A percentile compares a stretch with the other conserved stretches of the same genome.
These are phyloP conservation scores for Pyrus betulifolia DNA, from an alignment of 306 rosid species.

Conservation along the genomic window DNA sequence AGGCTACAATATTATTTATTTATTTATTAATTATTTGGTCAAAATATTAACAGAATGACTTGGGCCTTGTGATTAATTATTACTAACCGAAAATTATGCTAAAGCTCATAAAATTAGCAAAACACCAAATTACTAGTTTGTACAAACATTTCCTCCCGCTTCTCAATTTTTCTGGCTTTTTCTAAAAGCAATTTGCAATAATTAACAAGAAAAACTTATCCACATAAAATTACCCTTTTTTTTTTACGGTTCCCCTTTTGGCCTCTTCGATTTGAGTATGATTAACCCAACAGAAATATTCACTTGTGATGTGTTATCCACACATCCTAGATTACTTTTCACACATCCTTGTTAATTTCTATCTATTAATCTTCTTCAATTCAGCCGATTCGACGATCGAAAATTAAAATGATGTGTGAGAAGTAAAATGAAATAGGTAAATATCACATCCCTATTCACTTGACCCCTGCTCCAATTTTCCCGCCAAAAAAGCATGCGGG, in stretches of 20 bases:
- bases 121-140: not conserved
- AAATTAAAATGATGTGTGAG: too few relatives aligned
- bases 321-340: too few relatives aligned
- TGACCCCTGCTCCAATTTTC: not conserved
- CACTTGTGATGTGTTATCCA: not conserved
- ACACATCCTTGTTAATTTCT: too few relatives aligned
- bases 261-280: not conserved
- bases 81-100: not conserved
- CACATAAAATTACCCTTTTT: not conserved
- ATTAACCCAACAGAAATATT: not conserved
- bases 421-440: rapidly evolving
- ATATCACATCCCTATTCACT: not conserved
- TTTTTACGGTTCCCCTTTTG: not conserved
- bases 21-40: not conserved
- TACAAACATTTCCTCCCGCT: not conserved
- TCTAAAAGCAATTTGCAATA: constrained; percentile 28
- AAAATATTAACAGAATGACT: not conserved
- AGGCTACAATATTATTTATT: not conserved
- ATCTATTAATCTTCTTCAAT: too few relatives aligned
- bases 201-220: not conserved
- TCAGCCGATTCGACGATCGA: rapidly evolving
- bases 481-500: not conserved
- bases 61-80: not conserved
- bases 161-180: not conserved
- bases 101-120: not conserved